Evolutionary conservation across 306 rosid species (phyloP).

Genomic region (Trifolium repens): DNA sequence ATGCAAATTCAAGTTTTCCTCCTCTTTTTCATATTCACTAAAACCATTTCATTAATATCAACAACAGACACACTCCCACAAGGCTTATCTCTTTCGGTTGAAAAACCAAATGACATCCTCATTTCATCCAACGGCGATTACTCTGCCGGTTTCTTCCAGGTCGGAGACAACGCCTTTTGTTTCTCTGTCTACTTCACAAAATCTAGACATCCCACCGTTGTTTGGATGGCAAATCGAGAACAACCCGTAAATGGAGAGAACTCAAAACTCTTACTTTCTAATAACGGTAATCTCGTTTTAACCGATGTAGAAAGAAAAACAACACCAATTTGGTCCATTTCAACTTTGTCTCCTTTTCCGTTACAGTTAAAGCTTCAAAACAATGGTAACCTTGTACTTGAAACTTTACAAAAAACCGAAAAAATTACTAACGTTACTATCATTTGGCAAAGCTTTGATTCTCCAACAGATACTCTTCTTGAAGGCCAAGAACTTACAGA

Average conservation of each 20-base stretch:
- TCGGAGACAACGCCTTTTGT: slow-evolving; percentile 64
- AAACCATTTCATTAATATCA: slow-evolving; percentile 37
- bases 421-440: neutral
- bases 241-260: slow-evolving; percentile 55
- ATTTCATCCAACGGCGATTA: slow-evolving; percentile 51
- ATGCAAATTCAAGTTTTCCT: slow-evolving; percentile 35
- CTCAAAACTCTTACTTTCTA: slow-evolving; percentile 47
- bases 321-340: slow-evolving; percentile 48
- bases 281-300: slow-evolving; percentile 54
- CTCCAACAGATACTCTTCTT: slow-evolving; percentile 62
- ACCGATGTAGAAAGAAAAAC: slow-evolving; percentile 46
- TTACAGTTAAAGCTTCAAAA: slow-evolving; percentile 39
- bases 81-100: slow-evolving; percentile 51
- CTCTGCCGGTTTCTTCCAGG: slow-evolving; percentile 55
- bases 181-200: slow-evolving; percentile 55
- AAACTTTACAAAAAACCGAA: neutral
- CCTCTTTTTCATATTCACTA: slow-evolving; percentile 23
- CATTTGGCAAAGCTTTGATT: slow-evolving; percentile 64
- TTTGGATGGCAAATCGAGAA: slow-evolving; percentile 70
- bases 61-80: slow-evolving; percentile 39
- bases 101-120: slow-evolving; percentile 43
- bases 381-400: slow-evolving; percentile 59
- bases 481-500: slow-evolving; percentile 48
- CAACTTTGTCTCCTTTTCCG: slow-evolving; percentile 3
- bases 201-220: slow-evolving; percentile 43